Evolutionary conservation across 306 rosid species (phyloP).

Genomic region (Trifolium dubium): DNA sequence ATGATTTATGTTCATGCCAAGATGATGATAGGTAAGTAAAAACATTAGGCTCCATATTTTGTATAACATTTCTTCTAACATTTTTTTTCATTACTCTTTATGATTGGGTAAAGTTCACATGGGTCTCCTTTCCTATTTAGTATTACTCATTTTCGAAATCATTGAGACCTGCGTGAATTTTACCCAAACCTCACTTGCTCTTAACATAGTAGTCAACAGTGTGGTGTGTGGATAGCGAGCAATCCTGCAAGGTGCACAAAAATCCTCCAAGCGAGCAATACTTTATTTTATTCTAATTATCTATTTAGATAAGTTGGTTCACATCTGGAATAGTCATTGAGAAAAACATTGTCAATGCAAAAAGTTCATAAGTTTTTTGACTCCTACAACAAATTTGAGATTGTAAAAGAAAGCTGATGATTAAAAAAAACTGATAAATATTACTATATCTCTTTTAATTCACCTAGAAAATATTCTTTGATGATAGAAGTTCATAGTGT

Average conservation of each 20-base stretch:
- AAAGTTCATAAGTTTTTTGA: not conserved
- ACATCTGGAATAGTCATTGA: not conserved
- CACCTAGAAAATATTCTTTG: not conserved
- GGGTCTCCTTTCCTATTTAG: not conserved
- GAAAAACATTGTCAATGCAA: not conserved
- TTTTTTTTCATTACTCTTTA: not conserved
- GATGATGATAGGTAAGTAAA: conserved; percentile 73
- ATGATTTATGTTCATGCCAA: conserved; percentile 78
- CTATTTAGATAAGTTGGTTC: not conserved
- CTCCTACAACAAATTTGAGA: not conserved
- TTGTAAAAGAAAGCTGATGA: not conserved
- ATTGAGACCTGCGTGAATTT: not conserved
- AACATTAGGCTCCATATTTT: not conserved
- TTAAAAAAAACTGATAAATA: not conserved
- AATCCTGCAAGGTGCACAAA: not conserved
- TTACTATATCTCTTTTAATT: not conserved
- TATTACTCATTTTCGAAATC: not conserved
- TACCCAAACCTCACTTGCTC: not conserved
- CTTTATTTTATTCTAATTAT: not conserved
- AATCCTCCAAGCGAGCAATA: not conserved
- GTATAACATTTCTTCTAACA: not conserved
- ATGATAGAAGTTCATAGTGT: not conserved
- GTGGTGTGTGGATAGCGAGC: not conserved
- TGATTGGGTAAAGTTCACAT: not conserved
- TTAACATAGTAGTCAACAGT: not conserved